These are phyloP conservation scores for Tolypocladium tropicale DNA, from an alignment of 2,329 filamentous ascomycete genomes.

Conservation along the genomic window DNA sequence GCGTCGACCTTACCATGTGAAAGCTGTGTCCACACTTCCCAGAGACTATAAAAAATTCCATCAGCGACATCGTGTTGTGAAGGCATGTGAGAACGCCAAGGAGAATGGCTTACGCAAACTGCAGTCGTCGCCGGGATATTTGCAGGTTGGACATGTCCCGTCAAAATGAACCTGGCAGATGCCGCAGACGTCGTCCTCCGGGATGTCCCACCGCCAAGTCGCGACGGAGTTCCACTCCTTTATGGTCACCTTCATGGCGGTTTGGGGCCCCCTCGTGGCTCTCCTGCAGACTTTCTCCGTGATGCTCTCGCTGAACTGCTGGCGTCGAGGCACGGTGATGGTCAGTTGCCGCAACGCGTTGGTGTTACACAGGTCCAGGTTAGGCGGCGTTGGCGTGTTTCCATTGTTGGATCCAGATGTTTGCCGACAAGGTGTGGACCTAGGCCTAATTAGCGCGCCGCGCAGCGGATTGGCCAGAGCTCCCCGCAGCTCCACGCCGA, in stretches of 20 bases:
- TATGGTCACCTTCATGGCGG: constrained; percentile 88
- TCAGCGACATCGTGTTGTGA: not conserved
- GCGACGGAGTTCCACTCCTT: constrained; percentile 89
- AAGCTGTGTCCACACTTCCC: constrained; percentile 97
- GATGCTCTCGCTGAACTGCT: not conserved
- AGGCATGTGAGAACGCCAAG: not conserved
- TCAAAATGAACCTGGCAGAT: constrained; percentile 98
- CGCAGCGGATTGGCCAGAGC: not conserved
- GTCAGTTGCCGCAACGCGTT: not conserved
- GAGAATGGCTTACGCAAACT: constrained; percentile 59
- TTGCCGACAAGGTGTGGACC: too few relatives aligned
- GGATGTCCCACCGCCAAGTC: constrained; percentile 96
- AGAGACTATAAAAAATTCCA: constrained; percentile 55
- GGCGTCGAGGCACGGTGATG: not conserved
- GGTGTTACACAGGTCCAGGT: not conserved
- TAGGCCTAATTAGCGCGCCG: too few relatives aligned
- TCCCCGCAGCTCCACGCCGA: not conserved
- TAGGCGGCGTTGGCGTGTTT: not conserved
- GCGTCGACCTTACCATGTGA: constrained; percentile 62
- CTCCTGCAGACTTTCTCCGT: not conserved
- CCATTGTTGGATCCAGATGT: not conserved
- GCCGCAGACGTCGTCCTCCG: constrained; percentile 93
- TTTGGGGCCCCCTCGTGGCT: not conserved
- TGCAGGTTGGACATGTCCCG: constrained; percentile 94
- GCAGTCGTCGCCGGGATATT: constrained; percentile 94